Conservation (phyloP, 2,329 filamentous ascomycete species). For the Colletotrichum spinosum region DNA sequence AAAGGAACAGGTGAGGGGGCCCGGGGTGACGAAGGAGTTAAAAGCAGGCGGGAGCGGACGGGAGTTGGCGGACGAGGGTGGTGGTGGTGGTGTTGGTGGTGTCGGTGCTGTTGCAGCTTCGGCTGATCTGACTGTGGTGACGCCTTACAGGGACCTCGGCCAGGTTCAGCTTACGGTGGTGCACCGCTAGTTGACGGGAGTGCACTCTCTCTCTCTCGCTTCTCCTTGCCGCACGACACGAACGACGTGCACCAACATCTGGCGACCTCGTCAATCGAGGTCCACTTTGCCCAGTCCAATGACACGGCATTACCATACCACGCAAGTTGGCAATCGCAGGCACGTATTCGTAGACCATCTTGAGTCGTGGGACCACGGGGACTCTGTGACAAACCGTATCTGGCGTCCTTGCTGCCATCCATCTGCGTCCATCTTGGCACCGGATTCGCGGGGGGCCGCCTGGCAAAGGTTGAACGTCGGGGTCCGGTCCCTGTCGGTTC, state of each 20-base stretch:
- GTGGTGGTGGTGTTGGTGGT: constrained; percentile 8
- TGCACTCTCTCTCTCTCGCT: background rate
- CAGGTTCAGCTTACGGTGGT: background rate
- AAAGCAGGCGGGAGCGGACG: constrained; percentile 27
- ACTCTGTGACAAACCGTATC: constrained; percentile 36
- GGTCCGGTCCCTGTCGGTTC: constrained; percentile 34
- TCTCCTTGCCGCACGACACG: background rate
- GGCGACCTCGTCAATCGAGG: constrained; percentile 15
- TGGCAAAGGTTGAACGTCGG: constrained; percentile 13
- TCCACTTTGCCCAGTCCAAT: constrained; percentile 7
- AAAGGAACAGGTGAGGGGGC: constrained; percentile 13
- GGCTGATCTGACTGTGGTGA: constrained; percentile 34
- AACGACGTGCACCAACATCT: background rate
- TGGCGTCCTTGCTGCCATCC: constrained; percentile 18
- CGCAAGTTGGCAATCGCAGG: constrained; percentile 17
- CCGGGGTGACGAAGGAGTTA: constrained; percentile 35
- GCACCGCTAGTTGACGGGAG: background rate
- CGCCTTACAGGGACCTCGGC: constrained; percentile 24
- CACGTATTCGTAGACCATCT: constrained; percentile 26
- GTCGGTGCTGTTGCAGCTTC: constrained; percentile 30
- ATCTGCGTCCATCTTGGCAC: constrained; percentile 33
- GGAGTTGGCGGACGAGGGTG: constrained; percentile 20
- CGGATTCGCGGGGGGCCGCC: constrained; percentile 32
- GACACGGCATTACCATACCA: constrained; percentile 15
- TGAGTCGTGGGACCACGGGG: constrained; percentile 15